Evolutionary conservation across 2,329 filamentous ascomycete species (phyloP), one percentile per base, ranked within the genome.

Genomic region (Venturia nashicola): DNA sequence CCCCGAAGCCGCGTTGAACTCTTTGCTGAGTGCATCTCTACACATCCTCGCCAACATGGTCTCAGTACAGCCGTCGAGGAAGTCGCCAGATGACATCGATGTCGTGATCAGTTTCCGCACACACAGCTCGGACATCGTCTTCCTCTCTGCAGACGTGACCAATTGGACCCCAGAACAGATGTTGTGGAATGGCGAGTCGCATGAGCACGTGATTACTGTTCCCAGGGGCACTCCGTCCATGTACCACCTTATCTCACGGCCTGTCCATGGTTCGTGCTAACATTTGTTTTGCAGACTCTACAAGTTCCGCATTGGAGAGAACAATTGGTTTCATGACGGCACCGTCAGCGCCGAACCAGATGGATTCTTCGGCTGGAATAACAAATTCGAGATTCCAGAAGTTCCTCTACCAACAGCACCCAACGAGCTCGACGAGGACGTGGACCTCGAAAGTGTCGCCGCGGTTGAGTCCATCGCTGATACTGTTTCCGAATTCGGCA

Each of bases 301-400:
- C 51, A 63, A 63, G 18, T 63, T 63, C 36, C 46, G 61, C 36
- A 63, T 63, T 39, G 61, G 61, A 20, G 61, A 63, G 11, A 63
- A 43, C 61, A 42, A 63, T 36, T 63, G 61, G 61, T 23, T 63
- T 6, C 61, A 63, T 20, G 61, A 63, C 42, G 46, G 43, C 36
- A 40, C 61, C 23, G 61, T 63, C 27, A 36, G 16, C 51, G 61
- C 61, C 23, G 61, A 63, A 11, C 61, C 61, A 3, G 61, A 63
- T 8, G 51, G 51, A 11, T 51, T 63, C 46, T 46, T 46, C 12
- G 61, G 61, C 46, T 63, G 36, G 43, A 63, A 63, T 48, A 63
- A 63, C 48, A 46, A 40, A 8, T 63, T 55, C 46, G 51, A 55
- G 23, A 63, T 63, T 20, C 61, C 61, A 63, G 61, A 63, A 32